phyloP scores from a whole-genome alignment of 345 rosid genomes.

The Excoecaria agallocha region DNA sequence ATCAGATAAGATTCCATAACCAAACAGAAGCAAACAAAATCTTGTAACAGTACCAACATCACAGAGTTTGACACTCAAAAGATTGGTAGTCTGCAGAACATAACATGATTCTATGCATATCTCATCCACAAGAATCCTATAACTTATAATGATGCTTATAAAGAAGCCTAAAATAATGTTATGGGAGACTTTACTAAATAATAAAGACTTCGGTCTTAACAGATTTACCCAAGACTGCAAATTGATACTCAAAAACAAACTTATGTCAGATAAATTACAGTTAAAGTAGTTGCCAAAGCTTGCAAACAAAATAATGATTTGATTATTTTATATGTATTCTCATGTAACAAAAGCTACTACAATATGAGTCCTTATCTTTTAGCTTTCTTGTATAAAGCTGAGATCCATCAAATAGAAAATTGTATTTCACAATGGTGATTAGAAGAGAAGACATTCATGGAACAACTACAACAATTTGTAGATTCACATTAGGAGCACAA shows the following conservation, averaged over 20 bases:
- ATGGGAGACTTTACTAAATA: not conserved
- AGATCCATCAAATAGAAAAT: not conserved
- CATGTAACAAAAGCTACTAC: not conserved
- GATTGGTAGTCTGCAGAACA: not conserved
- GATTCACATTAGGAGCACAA: not conserved
- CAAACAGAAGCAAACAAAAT: not conserved
- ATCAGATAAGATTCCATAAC: not conserved
- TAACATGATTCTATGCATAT: not conserved
- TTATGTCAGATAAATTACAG: too few relatives aligned
- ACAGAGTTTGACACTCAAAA: not conserved
- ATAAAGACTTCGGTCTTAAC: not conserved
- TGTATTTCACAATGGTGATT: not conserved
- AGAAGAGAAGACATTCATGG: not conserved
- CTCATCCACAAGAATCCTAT: not conserved
- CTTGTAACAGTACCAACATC: not conserved
- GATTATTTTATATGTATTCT: not conserved
- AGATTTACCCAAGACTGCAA: not conserved
- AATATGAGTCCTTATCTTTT: not conserved
- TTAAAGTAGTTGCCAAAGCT: too few relatives aligned
- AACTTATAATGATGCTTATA: not conserved
- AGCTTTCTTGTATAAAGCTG: not conserved
- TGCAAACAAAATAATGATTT: not conserved
- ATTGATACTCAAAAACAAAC: too few relatives aligned
- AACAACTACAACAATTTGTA: not conserved
- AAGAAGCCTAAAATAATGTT: too few relatives aligned